Percentiles rank a stretch among this genome's conserved stretches.
phyloP scores from a whole-genome alignment of 345 rosid species.

The Dovyalis caffra region DNA sequence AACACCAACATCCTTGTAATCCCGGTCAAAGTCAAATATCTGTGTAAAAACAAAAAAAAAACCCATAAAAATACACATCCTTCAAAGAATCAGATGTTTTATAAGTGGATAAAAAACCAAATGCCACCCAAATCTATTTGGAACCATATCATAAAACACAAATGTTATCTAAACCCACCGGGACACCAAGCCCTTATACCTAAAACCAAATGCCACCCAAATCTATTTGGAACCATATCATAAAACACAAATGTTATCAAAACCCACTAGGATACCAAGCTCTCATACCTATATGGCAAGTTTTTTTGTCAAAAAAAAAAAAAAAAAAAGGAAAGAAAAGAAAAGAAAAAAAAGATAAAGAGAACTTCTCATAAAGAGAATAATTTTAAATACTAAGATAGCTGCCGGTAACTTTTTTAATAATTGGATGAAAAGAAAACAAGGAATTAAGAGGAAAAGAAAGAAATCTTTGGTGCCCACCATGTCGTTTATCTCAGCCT shows the following conservation, averaged over 20 bases:
- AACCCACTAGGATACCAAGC: not conserved
- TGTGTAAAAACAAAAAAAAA: slow-evolving; percentile 31
- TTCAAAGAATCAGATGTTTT: not conserved
- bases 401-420: not conserved
- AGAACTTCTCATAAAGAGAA: not conserved
- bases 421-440: not conserved
- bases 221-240: not conserved
- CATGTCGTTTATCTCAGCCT: slow-evolving; percentile 99
- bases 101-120: not conserved
- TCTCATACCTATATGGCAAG: not conserved
- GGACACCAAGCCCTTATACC: too few relatives aligned
- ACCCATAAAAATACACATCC: not conserved
- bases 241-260: not conserved
- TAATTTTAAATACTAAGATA: not conserved
- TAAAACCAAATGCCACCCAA: slow-evolving; percentile 2
- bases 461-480: slow-evolving; percentile 44
- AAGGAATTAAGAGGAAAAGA: not conserved
- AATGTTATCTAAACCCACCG: not conserved
- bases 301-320: too few relatives aligned
- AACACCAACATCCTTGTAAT: slow-evolving; percentile 93
- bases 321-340: too few relatives aligned
- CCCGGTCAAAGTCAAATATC: slow-evolving; percentile 98
- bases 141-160: not conserved
- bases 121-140: not conserved
- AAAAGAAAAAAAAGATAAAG: too few relatives aligned